These are phyloP conservation scores for Musa beccarii DNA, from an alignment of 176 grass and related monocot species.

Conservation along the genomic window DNA sequence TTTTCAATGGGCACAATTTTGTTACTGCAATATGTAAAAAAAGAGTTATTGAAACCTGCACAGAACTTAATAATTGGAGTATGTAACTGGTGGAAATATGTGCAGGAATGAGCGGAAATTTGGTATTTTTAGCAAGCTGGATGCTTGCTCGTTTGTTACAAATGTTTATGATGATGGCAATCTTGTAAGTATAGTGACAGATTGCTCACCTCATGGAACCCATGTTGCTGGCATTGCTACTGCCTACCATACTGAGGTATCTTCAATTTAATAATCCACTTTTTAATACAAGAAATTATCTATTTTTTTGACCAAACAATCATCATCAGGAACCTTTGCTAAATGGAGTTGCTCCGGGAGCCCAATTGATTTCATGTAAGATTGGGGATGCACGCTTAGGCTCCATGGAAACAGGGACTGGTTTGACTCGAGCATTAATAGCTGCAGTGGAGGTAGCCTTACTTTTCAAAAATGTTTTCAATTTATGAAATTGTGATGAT, in stretches of 20 bases:
- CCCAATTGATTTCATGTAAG: conserved; percentile 96
- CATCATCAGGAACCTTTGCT: conserved; percentile 72
- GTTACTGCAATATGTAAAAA: background rate
- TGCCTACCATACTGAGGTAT: conserved; percentile 88
- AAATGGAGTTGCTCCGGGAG: conserved; percentile 91
- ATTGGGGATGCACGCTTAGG: conserved; percentile 94
- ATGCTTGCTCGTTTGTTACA: conserved; percentile 91
- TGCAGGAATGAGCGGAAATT: conserved; percentile 82
- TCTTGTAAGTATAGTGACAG: conserved; percentile 94
- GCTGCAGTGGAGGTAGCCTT: conserved; percentile 77
- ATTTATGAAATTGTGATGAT: conserved; percentile 16
- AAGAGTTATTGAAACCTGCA: background rate
- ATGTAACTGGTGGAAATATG: background rate
- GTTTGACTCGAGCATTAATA: conserved; percentile 84
- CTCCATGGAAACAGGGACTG: conserved; percentile 99
- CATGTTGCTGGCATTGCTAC: conserved; percentile 98
- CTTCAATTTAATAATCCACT: conserved; percentile 15
- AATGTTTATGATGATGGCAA: conserved; percentile 95
- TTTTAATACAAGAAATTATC: conserved; percentile 8
- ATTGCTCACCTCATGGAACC: conserved; percentile 91
- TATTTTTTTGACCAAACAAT: conserved; percentile 16
- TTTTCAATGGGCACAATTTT: background rate
- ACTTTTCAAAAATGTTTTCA: conserved; percentile 18
- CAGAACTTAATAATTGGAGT: background rate
- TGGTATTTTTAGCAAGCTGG: conserved; percentile 91